Conservation (phyloP, 2,329 filamentous ascomycete species). For the Xylaria sp. region DNA sequence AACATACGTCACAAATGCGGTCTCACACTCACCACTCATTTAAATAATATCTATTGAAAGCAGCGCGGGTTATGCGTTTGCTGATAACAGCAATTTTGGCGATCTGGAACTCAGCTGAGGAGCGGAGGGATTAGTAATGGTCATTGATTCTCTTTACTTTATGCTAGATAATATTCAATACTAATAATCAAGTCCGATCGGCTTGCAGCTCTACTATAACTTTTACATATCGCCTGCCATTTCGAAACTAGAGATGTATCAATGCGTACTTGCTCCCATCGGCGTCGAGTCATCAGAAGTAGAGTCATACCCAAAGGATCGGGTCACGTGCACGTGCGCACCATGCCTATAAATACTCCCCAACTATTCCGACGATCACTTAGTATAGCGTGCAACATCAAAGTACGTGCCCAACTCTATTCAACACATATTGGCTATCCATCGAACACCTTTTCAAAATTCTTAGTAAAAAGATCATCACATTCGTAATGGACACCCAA, state of each 20-base stretch:
- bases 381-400: no score
- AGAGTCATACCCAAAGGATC: neutral
- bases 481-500: constrained; percentile 8
- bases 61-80: neutral
- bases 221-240: neutral
- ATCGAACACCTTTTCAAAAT: neutral
- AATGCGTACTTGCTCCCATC: neutral
- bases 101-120: no score
- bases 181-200: neutral
- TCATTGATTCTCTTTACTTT: neutral
- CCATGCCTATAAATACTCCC: neutral
- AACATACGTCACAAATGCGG: neutral
- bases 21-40: neutral
- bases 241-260: neutral
- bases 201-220: neutral
- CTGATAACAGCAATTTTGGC: neutral
- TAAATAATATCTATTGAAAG: neutral
- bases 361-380: neutral
- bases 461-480: neutral
- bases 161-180: neutral
- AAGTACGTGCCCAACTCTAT: neutral
- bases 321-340: neutral
- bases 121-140: neutral
- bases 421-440: neutral
- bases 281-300: neutral